Evolutionary conservation across 768 basidiomycete species (phyloP).

Genomic region (Auricularia sp.): DNA sequence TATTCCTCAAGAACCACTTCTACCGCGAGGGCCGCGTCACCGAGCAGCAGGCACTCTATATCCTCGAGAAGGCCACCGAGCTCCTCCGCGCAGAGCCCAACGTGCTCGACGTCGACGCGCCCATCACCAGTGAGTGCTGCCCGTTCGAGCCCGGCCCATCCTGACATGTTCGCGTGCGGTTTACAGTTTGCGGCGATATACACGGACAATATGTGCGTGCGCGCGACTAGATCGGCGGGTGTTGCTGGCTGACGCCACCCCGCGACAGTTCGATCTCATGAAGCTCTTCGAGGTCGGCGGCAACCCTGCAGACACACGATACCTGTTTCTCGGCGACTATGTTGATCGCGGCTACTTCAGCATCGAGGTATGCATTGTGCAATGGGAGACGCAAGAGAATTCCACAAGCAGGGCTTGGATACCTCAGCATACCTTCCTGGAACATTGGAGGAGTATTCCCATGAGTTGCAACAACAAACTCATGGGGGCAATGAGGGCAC

Average conservation of each 20-base stretch:
- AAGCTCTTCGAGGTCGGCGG: slow-evolving; percentile 39
- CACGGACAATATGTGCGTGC: slow-evolving; percentile 35
- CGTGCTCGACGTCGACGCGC: slow-evolving; percentile 34
- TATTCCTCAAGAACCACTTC: slow-evolving; percentile 39
- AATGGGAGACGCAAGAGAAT: no score
- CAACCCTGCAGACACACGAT: slow-evolving; percentile 37
- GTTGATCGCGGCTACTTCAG: slow-evolving; percentile 39
- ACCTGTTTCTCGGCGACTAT: slow-evolving; percentile 38
- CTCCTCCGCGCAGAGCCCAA: slow-evolving; percentile 33
- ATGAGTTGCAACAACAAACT: no score
- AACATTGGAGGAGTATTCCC: no score
- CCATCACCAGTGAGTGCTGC: slow-evolving; percentile 29
- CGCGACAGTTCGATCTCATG: slow-evolving; percentile 34
- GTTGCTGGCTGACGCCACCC: neutral
- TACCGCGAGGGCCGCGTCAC: slow-evolving; percentile 34
- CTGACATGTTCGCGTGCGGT: neutral
- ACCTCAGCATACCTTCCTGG: no score
- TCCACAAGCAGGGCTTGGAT: no score
- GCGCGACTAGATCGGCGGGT: neutral
- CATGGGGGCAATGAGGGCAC: no score
- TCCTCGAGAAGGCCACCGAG: slow-evolving; percentile 27
- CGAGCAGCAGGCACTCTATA: slow-evolving; percentile 34
- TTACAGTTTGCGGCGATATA: slow-evolving; percentile 35
- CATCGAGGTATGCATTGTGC: slow-evolving; percentile 28
- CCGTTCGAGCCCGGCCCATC: neutral